Evolutionary conservation across 164 flowering plant genomes (phyloP), one percentile per base, ranked within the genome.

Genomic region (Macadamia integrifolia): DNA sequence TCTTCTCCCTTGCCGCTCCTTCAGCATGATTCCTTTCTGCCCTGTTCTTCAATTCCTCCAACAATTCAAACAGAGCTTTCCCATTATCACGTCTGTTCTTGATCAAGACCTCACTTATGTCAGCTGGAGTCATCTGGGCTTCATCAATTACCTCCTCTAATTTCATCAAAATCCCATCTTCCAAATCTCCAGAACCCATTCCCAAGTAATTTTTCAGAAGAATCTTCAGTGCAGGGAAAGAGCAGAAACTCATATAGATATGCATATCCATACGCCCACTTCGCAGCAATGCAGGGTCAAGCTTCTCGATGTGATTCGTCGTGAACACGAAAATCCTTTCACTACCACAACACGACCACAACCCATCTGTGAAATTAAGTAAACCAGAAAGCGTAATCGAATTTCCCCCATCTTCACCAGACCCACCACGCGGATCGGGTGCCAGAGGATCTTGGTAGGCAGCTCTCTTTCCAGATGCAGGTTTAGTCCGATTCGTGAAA

Each of bases 181-280:
- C 83, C 56, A 82, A 6, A 43, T 82, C 88, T 11, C 52, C 76
- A 7, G 76, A 83, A 1, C 71, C 81, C 29, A 66, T 65, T 13
- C 82, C 87, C 80, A 89, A 57, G 61, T 92, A 92, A 55, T 92
- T 92, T 74, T 76, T 81, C 60, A 92, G 9, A 65, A 92, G 73
- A 23, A 92, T 88, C 81, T 82, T 81, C 81, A 92, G 65, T 15
- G 92, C 81, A 9, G 79, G 72, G 40, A 76, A 84, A 0, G 89
- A 71, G 59, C 95, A 92, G 68, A 75, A 82, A 49, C 87, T 87
- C 97, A 92, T 88, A 77, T 62, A 75, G 2, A 92, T 80, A 64
- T 88, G 97, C 96, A 92, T 86, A 50, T 92, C 97, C 97, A 92
- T 92, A 9, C 97, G 72, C 9, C 97, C 97, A 56, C 90, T 73